phyloP scores from a whole-genome alignment of 208 protist genomes.

The Acanthamoeba castellanii region DNA sequence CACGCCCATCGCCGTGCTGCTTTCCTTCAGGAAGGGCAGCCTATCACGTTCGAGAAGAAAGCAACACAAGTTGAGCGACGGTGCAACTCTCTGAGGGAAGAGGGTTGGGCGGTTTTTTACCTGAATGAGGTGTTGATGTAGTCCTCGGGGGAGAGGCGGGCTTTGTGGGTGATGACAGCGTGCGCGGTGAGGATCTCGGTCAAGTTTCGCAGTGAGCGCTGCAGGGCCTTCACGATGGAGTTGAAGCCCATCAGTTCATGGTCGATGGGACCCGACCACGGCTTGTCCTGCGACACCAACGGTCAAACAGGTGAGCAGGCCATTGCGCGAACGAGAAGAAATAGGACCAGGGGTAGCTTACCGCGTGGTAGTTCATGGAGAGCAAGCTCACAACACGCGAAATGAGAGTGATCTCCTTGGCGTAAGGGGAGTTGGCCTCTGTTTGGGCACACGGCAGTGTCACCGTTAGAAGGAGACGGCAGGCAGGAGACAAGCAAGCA shows the following conservation, averaged over 20 bases:
- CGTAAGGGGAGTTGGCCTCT: slow-evolving; percentile 37
- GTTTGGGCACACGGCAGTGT: neutral
- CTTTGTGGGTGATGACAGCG: slow-evolving; percentile 19
- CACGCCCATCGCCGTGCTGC: slow-evolving; percentile 22
- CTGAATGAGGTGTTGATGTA: slow-evolving; percentile 38
- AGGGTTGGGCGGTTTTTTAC: neutral
- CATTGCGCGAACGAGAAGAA: neutral
- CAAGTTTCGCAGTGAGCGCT: slow-evolving; percentile 16
- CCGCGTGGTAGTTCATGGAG: slow-evolving; percentile 37
- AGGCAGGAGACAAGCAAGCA: neutral
- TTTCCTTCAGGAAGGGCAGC: slow-evolving; percentile 30
- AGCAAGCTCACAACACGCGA: slow-evolving; percentile 31
- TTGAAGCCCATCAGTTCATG: slow-evolving; percentile 62
- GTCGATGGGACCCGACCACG: slow-evolving; percentile 44
- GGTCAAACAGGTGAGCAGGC: too few relatives aligned
- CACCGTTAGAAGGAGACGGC: neutral
- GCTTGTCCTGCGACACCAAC: neutral
- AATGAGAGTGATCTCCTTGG: slow-evolving; percentile 42
- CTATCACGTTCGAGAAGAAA: neutral
- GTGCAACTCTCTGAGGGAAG: neutral
- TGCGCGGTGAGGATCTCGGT: slow-evolving; percentile 6
- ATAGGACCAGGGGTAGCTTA: neutral
- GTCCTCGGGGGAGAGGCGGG: neutral
- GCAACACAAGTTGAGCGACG: neutral
- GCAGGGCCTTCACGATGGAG: slow-evolving; percentile 37